Percentiles rank a stretch among this genome's conserved stretches.
Evolutionary conservation across 257 asterid genomes (phyloP).

Genomic region (Solanum chmielewskii): DNA sequence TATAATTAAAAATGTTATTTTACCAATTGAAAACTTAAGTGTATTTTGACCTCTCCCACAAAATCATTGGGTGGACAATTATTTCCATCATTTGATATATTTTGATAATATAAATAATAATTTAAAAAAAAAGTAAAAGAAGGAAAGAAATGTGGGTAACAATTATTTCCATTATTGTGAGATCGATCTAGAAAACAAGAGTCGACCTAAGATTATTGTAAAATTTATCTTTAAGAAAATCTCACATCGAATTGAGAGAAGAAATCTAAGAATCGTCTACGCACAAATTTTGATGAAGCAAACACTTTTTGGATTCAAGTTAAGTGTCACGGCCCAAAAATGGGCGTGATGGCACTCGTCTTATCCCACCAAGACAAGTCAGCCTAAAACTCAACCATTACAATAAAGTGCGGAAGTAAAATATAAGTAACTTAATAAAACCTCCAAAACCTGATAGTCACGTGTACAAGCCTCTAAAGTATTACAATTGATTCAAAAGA

Average conservation of each 20-base stretch:
- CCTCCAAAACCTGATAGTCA: too few species aligned
- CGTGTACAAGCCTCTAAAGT: too few species aligned
- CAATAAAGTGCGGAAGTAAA: too few species aligned
- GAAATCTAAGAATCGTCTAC: neutral
- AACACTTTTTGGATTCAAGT: neutral
- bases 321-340: too few species aligned
- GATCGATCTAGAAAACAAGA: neutral
- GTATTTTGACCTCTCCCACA: neutral
- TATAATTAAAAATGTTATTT: too few species aligned
- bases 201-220: neutral
- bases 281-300: neutral
- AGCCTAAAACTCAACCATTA: too few species aligned
- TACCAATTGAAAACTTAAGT: neutral
- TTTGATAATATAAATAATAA: neutral
- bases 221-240: neutral
- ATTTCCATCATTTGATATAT: neutral
- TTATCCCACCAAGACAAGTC: too few species aligned
- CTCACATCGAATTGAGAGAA: neutral
- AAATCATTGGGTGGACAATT: neutral
- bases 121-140: too few species aligned
- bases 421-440: too few species aligned
- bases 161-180: neutral
- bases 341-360: too few species aligned
- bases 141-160: too few species aligned
- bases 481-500: too few species aligned